Evolutionary conservation across 2,329 filamentous ascomycete genomes (phyloP).

Genomic region (Rugonectria rugulosa): DNA sequence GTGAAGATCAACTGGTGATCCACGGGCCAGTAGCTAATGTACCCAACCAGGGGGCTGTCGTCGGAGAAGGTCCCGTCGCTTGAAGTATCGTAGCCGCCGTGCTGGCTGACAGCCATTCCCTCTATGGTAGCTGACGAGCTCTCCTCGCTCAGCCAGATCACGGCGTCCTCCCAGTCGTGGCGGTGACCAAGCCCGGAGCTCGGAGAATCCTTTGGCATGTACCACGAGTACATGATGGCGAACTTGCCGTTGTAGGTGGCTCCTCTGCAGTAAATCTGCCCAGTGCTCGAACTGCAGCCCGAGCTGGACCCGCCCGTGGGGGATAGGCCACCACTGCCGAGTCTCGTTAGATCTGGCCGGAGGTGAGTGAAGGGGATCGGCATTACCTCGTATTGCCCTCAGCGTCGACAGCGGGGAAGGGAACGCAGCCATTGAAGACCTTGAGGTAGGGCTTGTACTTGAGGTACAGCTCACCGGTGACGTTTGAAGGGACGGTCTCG

Average conservation of each 20-base stretch:
- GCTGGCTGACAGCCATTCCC: constrained; percentile 48
- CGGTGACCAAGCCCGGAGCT: constrained; percentile 40
- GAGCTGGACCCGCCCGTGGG: constrained; percentile 40
- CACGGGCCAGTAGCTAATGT: constrained; percentile 40
- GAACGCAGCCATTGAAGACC: constrained; percentile 68
- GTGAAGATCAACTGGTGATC: constrained; percentile 51
- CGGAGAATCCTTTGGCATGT: constrained; percentile 54
- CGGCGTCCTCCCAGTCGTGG: constrained; percentile 39
- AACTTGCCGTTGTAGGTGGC: constrained; percentile 42
- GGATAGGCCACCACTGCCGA: constrained; percentile 43
- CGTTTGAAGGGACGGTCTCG: constrained; percentile 41
- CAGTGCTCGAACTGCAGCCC: constrained; percentile 45
- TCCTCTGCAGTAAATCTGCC: constrained; percentile 50
- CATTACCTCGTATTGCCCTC: constrained; percentile 59
- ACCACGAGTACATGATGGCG: constrained; percentile 56
- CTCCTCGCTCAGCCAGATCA: constrained; percentile 38
- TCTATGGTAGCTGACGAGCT: constrained; percentile 38
- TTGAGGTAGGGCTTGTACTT: constrained; percentile 47
- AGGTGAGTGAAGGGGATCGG: neutral
- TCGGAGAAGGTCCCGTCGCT: constrained; percentile 35
- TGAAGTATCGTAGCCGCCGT: constrained; percentile 45
- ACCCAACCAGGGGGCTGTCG: constrained; percentile 43
- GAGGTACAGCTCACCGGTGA: constrained; percentile 40
- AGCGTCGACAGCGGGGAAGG: constrained; percentile 67
- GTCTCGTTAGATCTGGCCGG: neutral